Evolutionary conservation across 768 basidiomycete species (phyloP), one percentile per base, ranked within the genome.

Genomic region (Pleurotus giganteus): DNA sequence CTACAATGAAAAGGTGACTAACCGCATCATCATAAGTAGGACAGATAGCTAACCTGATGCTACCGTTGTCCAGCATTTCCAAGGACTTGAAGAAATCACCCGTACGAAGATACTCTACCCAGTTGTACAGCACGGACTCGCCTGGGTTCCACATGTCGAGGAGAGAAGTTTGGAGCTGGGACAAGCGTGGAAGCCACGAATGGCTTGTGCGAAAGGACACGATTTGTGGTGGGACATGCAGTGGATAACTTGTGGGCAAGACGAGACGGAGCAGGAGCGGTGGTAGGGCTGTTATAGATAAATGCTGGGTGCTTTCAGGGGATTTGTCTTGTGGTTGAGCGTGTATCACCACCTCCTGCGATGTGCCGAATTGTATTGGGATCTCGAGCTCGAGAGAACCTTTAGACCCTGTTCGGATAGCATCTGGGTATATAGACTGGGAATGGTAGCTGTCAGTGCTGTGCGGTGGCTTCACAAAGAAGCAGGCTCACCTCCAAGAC

Each of bases 391-490:
- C 84, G 39, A 87, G 56, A 3, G 64, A 59, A 1, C 72, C 74
- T 47, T 74, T 66, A 27, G 66, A 67, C 44, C 71, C 65, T 53
- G 71, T 77, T 4, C 81, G 78, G 34, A 87, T 59, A 63, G 74
- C 89, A 63, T 89, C 86, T 32, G 89, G 89, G 65, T 85, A 88
- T 42, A 91, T 91, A n/a, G 89, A 83, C 89, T 91, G 58, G 7
- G 28, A 34, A 12, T 36, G 13, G 44, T 15, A 54, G 42, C 29
- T 44, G 45, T 53, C 32, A 28, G 31, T 17, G 21, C 23, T 9
- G 44, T 9, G 32, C 2, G 47, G 17, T 51, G 7, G 23, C 27
- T 47, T 5, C n/a, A 34, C 11, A 37, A 34, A 41, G 19, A 15
- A 19, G 51, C 44, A 57, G n/a, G 64, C 73, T 31, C 57, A 84